Evolutionary conservation across 495 filamentous ascomycete species (phyloP).

Genomic region (Penicillium manginii): DNA sequence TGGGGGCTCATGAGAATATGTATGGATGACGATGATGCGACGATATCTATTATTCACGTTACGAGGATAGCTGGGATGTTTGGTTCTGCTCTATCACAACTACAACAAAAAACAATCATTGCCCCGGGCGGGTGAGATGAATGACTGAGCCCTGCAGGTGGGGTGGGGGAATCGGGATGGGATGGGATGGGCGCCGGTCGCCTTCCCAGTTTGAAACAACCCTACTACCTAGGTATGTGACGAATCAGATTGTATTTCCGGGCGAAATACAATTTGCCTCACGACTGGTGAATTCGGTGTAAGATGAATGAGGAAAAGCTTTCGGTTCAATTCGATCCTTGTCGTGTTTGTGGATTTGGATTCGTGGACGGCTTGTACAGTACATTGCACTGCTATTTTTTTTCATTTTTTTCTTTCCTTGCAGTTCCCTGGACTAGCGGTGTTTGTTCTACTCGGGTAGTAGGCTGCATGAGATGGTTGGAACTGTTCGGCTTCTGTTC

Average conservation of each 20-base stretch:
- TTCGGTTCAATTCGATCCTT: not conserved
- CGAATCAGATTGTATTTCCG: not conserved
- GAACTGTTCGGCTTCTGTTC: not conserved
- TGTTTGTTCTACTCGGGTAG: not conserved
- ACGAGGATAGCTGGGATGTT: not conserved
- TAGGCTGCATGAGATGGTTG: not conserved
- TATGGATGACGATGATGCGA: slow-evolving; percentile 5
- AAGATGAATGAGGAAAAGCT: slow-evolving; percentile 1
- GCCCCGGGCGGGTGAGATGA: not conserved
- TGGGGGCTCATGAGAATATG: not conserved
- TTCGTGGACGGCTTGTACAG: not conserved
- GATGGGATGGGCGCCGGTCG: not conserved
- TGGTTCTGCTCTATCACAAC: too few species aligned
- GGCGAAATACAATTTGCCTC: not conserved
- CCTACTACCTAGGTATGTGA: not conserved
- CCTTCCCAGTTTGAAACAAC: not conserved
- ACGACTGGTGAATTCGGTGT: not conserved
- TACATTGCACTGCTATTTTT: not conserved
- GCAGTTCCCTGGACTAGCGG: not conserved
- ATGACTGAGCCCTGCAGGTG: not conserved
- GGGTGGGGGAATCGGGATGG: not conserved
- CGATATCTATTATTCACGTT: slow-evolving; percentile 8
- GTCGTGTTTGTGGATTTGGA: not conserved
- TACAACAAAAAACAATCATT: too few species aligned
- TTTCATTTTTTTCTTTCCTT: not conserved